phyloP scores from a whole-genome alignment of 768 basidiomycete species.

The Lentinula detonsa region DNA sequence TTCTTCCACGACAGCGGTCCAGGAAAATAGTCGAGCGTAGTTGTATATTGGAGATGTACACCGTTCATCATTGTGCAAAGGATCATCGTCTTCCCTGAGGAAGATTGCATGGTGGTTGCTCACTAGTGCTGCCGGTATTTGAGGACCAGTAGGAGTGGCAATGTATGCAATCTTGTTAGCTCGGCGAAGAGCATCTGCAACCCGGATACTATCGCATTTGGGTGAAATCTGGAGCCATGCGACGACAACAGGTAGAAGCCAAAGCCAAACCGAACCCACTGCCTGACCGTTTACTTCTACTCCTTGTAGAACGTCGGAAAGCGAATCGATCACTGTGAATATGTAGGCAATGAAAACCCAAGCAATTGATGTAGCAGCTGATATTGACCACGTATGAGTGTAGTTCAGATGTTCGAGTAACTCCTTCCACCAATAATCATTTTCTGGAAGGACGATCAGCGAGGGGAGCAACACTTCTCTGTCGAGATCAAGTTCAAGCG shows the following conservation, averaged over 20 bases:
- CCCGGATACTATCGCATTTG: constrained; percentile 26
- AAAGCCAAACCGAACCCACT: constrained; percentile 35
- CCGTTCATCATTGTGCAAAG: constrained; percentile 12
- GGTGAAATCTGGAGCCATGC: constrained; percentile 37
- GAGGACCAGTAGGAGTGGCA: constrained; percentile 10
- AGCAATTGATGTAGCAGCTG: constrained; percentile 30
- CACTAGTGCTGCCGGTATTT: constrained; percentile 1
- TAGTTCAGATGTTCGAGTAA: constrained; percentile 26
- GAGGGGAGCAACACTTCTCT: constrained; percentile 26
- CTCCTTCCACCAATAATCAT: constrained; percentile 36
- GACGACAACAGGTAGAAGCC: constrained; percentile 33
- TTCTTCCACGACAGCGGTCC: constrained; percentile 12
- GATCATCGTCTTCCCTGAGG: neutral
- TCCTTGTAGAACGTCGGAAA: constrained; percentile 10
- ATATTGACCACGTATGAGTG: constrained; percentile 32
- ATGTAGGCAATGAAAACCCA: constrained; percentile 41
- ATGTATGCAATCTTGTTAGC: constrained; percentile 23
- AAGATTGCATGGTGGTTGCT: constrained; percentile 4
- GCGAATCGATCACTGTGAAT: constrained; percentile 31
- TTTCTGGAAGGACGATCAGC: constrained; percentile 33
- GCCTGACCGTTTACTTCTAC: constrained; percentile 26
- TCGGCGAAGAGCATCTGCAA: constrained; percentile 20
- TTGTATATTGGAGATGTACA: constrained; percentile 17
- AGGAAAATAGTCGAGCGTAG: constrained; percentile 15
- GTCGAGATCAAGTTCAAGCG: constrained; percentile 23